Evolutionary conservation across 202 grass and related monocot genomes (phyloP), one percentile per base, ranked within the genome.

Genomic region (Cymbopogon flexuosus): DNA sequence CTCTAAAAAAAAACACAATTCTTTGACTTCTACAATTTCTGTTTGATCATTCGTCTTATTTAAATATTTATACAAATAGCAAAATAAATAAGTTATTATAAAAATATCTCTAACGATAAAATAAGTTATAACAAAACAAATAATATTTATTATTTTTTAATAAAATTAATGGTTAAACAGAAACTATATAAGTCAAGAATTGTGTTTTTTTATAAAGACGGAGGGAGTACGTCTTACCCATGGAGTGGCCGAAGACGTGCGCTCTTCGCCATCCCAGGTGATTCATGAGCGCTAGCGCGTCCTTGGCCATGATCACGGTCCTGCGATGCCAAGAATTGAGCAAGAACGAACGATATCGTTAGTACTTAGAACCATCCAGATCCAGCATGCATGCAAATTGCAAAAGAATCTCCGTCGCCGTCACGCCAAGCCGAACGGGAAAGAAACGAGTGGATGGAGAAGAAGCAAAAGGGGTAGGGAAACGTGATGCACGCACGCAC

Each of bases 171-270:
- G 27, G 27, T 27, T 2, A 27, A 27, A 27, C 2, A 27, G 27
- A 27, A 27, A 27, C n/a, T n/a, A n/a, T n/a, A n/a, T n/a, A n/a
- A n/a, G n/a, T n/a, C n/a, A n/a, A n/a, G 27, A 27, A 27, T 27
- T 27, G 2, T 2, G 27, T 27, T 27, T 27, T 27, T 27, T 27
- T 27, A n/a, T n/a, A n/a, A 2, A 27, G 1, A 27, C 27, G 27
- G 27, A 27, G 27, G 27, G 27, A 27, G 27, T 2, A 27, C 27
- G n/a, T 47, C 84, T 88, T 62, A 94, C 92, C 92, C 92, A 94
- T 94, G 42, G 92, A 94, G 73, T 94, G 92, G 10, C 89, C 92
- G 46, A 91, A 89, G 33, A 94, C 63, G 71, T 94, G 89, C 36
- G 87, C 89, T 22, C 81, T 88, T 68, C 66, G 58, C 92, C 92